Evolutionary conservation across 75 land plant genomes (phyloP).

Genomic region (Sequoia sempervirens): DNA sequence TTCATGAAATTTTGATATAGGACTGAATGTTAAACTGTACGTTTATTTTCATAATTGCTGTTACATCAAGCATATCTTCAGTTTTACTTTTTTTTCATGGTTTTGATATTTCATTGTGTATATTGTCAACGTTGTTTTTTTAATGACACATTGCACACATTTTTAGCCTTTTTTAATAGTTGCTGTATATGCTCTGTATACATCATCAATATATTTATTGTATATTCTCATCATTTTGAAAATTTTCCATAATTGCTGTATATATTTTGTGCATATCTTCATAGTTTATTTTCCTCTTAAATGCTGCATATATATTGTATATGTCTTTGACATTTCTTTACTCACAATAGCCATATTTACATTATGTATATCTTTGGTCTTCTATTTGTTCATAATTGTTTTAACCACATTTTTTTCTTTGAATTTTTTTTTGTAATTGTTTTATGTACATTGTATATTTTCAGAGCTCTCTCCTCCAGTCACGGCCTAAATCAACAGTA

Average conservation of each 20-base stretch:
- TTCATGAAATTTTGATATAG: too few species aligned
- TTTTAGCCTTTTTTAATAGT: neutral
- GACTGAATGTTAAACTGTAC: too few species aligned
- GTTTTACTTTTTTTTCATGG: too few species aligned
- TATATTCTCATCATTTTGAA: neutral
- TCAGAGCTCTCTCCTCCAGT: conserved; percentile 54
- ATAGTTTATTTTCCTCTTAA: too few species aligned
- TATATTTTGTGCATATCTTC: neutral
- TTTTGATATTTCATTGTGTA: neutral
- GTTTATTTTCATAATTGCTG: too few species aligned
- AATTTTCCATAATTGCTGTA: neutral
- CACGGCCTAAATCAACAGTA: conserved; percentile 68
- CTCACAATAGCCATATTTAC: neutral
- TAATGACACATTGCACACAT: neutral
- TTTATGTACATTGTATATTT: neutral
- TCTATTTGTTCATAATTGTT: neutral
- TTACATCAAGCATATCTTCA: neutral
- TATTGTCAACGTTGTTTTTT: neutral
- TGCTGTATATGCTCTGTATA: neutral
- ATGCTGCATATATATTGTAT: neutral
- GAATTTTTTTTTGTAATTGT: neutral
- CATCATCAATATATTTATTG: neutral
- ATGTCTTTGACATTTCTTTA: neutral
- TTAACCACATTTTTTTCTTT: neutral
- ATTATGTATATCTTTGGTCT: neutral